A percentile compares a stretch with the other conserved stretches of the same genome.
Conservation (phyloP, 371 early-diverging fungal genomes). For the Saksenaea oblongispora region DNA sequence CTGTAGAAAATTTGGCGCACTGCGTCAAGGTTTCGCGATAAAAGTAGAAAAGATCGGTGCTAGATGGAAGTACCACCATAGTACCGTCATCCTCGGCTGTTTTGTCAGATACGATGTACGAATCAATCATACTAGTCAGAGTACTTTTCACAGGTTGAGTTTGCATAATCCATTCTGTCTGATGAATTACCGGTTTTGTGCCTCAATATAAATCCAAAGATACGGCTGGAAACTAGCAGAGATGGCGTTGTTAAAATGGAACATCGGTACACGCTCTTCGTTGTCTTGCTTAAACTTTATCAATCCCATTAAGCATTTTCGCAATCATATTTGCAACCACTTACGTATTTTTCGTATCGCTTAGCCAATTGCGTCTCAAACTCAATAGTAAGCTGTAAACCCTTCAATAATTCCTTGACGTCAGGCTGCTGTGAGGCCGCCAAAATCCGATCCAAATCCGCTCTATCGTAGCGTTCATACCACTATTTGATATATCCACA, state of each 20-base stretch:
- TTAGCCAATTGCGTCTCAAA: constrained; percentile 86
- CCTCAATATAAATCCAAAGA: constrained; percentile 78
- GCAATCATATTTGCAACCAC: neutral
- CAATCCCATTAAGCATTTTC: neutral
- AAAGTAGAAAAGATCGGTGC: constrained; percentile 87
- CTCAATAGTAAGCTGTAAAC: constrained; percentile 81
- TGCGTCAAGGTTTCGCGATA: constrained; percentile 87
- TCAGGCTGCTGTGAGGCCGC: constrained; percentile 51
- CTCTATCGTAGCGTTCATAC: constrained; percentile 19
- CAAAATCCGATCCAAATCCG: constrained; percentile 56
- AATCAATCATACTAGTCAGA: constrained; percentile 61
- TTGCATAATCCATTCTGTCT: neutral
- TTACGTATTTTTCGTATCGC: constrained; percentile 60
- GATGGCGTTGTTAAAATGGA: constrained; percentile 72
- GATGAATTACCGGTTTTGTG: constrained; percentile 71
- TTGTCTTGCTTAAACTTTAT: constrained; percentile 10
- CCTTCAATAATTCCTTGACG: constrained; percentile 72
- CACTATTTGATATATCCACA: too few relatives aligned
- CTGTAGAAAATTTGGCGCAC: constrained; percentile 82
- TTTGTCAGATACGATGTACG: constrained; percentile 42
- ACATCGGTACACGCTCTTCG: constrained; percentile 7
- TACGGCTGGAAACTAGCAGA: constrained; percentile 87
- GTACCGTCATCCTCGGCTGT: constrained; percentile 60
- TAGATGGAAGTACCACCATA: constrained; percentile 76
- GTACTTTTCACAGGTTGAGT: constrained; percentile 31